Base-by-base conservation (phyloP, 176 grass and related monocot species). In the Juncus effusus region DNA sequence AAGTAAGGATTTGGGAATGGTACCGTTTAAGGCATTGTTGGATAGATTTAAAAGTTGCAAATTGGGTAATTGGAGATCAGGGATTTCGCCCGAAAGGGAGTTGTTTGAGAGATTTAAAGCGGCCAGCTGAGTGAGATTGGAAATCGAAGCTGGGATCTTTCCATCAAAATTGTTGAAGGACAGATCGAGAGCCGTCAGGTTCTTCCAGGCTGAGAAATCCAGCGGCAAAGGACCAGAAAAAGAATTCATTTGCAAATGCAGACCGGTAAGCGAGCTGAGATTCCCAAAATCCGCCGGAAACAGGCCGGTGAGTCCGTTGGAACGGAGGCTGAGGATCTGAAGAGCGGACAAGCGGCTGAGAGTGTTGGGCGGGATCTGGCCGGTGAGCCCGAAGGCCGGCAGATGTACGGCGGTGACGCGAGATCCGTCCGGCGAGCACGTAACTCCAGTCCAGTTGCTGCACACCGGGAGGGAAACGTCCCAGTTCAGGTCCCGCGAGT, bases 71-170 rank as follows among this genome's bases (percentile, higher is more conserved):
- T 56, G 64, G 62, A 99, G 78, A 74, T 99, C 85, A 0, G 89
- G 88, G 5, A 99, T 76, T 12, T 56, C 44, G 13, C 95, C 86
- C 16, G 86, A 73, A 42, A 99, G 81, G 4, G 95, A 94, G 75
- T 99, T 99, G 57, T 99, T 99, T 19, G 95, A 87, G 36, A 99
- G 80, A 68, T 99, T 90, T 47, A 99, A 75, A 3, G 83, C 81
- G 36, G 73, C 65, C 49, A 99, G 78, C 10, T 42, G 54, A 2
- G 81, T 80, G 14, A 99, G 78, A 80, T 80, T 85, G 28, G 78
- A 73, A 4, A 99, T 56, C 42, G 70, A 59, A 1, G 1, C 42
- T 0, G 89, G 86, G 1, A 99, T 6, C 7, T 8, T 60, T 0
- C 86, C 95, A 28, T 60, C 40, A 69, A 99, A 99, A 57, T 13